Evolutionary conservation across 192 early-diverging fungal species (phyloP), one percentile per base, ranked within the genome.

Genomic region (Mortierella hygrophila): DNA sequence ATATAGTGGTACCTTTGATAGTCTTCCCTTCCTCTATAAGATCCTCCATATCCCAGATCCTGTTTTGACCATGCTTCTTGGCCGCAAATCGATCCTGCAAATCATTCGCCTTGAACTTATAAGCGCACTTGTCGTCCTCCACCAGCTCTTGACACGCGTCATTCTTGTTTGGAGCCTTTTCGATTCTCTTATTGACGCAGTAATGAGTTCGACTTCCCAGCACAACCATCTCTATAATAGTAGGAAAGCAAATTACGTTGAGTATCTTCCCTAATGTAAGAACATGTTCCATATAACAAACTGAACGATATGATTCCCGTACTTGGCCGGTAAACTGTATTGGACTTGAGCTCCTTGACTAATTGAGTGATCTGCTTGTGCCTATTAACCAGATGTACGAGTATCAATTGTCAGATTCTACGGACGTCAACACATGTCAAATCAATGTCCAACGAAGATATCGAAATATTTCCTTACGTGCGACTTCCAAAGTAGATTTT

Each of bases 171-270:
- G 68, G 23, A 11, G 68, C 74, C 20, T 68, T 77, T 23, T 72
- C 54, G 8, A 94, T 83, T 32, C 75, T 71, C 0, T 75, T 74
- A 74, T 94, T 72, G 20, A 94, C 85, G 87, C 94, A 94, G 44
- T 92, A 83, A 46, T 94, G 94, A 21, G 93, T 92, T 46, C 94
- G 88, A 57, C 91, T 92, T 38, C 93, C 94, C 4, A 94, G 72
- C 35, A 94, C 91, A 35, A 71, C 82, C 44, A 90, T 91, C 23
- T 44, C 73, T 77, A 77, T 18, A 42, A 76, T 8, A 13, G 2
- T 3, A 8, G 37, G 44, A 65, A 29, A 10, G 23, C 16, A 21
- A 75, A 6, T 7, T 3, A n/a, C 65, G 44, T 23, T 44, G 16
- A 47, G 72, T 15, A 42, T 21, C 54, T 68, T 40, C 26, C 15